phyloP scores from a whole-genome alignment of 805 yeast species.

The Vanderwaltozyma polyspora region DNA sequence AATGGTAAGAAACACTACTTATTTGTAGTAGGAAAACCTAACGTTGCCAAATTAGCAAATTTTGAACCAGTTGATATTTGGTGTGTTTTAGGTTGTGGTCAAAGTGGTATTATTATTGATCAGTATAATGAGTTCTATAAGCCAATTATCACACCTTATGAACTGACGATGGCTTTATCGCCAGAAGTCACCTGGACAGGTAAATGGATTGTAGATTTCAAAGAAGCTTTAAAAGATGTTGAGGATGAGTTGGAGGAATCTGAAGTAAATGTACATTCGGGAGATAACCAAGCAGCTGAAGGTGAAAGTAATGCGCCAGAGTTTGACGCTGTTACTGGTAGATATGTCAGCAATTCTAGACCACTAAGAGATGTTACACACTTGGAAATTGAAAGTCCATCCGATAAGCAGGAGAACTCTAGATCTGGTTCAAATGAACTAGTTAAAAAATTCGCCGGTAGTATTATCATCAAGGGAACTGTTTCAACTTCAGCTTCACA shows the following conservation, averaged over 20 bases:
- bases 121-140: conserved; percentile 68
- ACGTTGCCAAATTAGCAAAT: conserved; percentile 92
- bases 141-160: conserved; percentile 92
- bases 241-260: conserved; percentile 25
- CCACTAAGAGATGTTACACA: conserved; percentile 66
- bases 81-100: conserved; percentile 92
- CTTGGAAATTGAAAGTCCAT: conserved; percentile 43
- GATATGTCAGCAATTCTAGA: conserved; percentile 50
- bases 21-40: conserved; percentile 96
- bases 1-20: conserved; percentile 88
- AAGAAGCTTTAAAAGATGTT: conserved; percentile 34
- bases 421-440: conserved; percentile 26
- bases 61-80: conserved; percentile 90
- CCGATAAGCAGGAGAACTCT: conserved; percentile 18
- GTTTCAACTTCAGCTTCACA: conserved; percentile 80
- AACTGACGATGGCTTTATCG: conserved; percentile 66
- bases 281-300: conserved; percentile 2
- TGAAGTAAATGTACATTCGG: conserved; percentile 6
- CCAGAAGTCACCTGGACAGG: conserved; percentile 84
- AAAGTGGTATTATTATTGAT: conserved; percentile 83
- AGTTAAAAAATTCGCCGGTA: conserved; percentile 44
- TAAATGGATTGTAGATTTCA: conserved; percentile 79
- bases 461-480: conserved; percentile 60
- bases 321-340: conserved; percentile 84
- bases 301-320: conserved; percentile 45